Evolutionary conservation across 2,329 filamentous ascomycete species (phyloP), one percentile per base, ranked within the genome.

Genomic region (Annulohypoxylon truncatum): DNA sequence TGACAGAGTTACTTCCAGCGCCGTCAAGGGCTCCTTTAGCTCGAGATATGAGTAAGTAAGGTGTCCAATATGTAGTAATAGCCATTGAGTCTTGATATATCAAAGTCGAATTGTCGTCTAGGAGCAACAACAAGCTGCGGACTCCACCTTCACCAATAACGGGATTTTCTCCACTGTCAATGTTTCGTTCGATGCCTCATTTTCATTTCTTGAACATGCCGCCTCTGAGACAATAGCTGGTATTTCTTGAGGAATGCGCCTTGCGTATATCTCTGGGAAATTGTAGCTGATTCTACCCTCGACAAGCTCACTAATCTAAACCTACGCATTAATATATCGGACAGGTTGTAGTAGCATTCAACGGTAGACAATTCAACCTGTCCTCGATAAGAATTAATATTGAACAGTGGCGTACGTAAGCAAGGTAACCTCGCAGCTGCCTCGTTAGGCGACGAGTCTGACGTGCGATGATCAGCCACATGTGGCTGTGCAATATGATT

Each of bases 401-500:
- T 20, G 15, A 42, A 15, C 15, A 42, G 22, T 22, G 15, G 18
- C 8, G 12, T 53, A 53, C 33, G 50, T 40, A 53, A 53, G 50
- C 13, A 26, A 15, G 2, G 22, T 35, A 28, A 28, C 44, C 24
- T 48, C 24, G 22, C 24, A 28, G 24, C 44, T 42, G 15, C 38
- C 38, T 42, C 18, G 38, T 20, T 42, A 42, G 38, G 38, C 38
- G 15, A 42, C 38, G 9, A 42, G 38, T 22, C 38, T 20, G 38
- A 42, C 38, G 38, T 42, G 33, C 13, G 33, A 42, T 4, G 10
- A 42, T 42, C 4, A 53, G 59, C 59, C 64, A 64, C 60, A 52
- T 56, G 65, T 56, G 61, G 65, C 61, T 40, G 48, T 51, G 50
- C 10, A 31, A 35, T 8, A 8, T 35, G 38, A 20, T 47, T 12